Base-by-base conservation (phyloP, 257 asterid species). In the Solanum pennellii region DNA sequence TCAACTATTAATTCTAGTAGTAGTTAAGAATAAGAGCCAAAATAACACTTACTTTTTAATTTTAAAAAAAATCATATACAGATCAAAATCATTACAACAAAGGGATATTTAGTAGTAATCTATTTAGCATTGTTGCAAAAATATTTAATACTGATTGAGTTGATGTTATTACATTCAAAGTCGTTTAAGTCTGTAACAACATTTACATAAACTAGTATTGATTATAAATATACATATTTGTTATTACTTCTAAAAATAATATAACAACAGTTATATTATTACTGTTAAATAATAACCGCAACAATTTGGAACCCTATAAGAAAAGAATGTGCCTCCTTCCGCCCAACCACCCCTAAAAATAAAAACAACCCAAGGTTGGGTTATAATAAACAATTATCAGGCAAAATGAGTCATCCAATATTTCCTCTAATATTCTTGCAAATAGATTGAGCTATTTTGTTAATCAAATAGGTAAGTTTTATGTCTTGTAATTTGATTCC, bases 361-460 rank as follows among this genome's bases (percentile, higher is more conserved):
- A 2, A 20, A 37, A 45, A 25, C 3, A 18, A 7, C 18, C 15
- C 7, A 27, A 82, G 9, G 0, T 5, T 45, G 31, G 72, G 5
- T 74, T 23, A 45, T 86, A 56, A 89, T 87, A 93, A 87, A 87
- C 95, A 92, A 83, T 89, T 93, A 29, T 82, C 83, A 2, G 39
- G 39, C 89, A 90, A 69, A 83, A 91, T 90, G 12, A 91, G 86
- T 9, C 95, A 95, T 9, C 52, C 62, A 25, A 90, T 47, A 7
- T 87, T 89, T 86, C 94, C 95, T 39, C 71, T 92, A 16, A 92
- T 83, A 86, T 92, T 94, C 16, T 92, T 92, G 89, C 98, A 94
- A 25, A 88, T 66, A 29, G 95, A 91, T 72, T 88, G 90, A 74
- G 94, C 92, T 80, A 89, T 92, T 15, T 9, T 49, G 5, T 88